A percentile compares a stretch with the other conserved stretches of the same genome.
Evolutionary conservation across 2,329 filamentous ascomycete species (phyloP).

Genomic region (Trichoderma sp.): DNA sequence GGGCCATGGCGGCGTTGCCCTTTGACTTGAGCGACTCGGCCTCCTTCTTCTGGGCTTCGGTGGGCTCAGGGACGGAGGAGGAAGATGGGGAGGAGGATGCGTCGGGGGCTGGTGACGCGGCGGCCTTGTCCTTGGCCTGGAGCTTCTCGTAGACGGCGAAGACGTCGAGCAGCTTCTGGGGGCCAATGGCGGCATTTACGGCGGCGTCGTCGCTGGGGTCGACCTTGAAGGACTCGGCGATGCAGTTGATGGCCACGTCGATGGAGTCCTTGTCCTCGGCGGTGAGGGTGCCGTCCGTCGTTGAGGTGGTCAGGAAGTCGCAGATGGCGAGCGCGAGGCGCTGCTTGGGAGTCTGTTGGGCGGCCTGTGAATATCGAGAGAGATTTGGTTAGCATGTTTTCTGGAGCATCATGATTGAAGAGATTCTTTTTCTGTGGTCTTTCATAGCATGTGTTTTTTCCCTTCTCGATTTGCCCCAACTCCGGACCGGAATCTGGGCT

Average conservation of each 20-base stretch:
- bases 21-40: constrained; percentile 87
- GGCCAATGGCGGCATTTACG: constrained; percentile 74
- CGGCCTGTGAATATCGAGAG: constrained; percentile 26
- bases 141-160: constrained; percentile 97
- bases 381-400: background rate
- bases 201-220: constrained; percentile 76
- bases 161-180: constrained; percentile 85
- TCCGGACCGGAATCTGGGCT: background rate
- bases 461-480: background rate
- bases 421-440: background rate
- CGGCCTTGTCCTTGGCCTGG: constrained; percentile 54
- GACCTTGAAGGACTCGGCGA: constrained; percentile 92
- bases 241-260: constrained; percentile 92
- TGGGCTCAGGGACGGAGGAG: constrained; percentile 31
- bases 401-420: background rate
- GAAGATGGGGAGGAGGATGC: constrained; percentile 31
- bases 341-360: constrained; percentile 61
- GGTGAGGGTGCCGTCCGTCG: constrained; percentile 84
- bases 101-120: constrained; percentile 44
- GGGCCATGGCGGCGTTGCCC: constrained; percentile 92
- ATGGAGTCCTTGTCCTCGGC: constrained; percentile 90
- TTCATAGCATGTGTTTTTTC: background rate
- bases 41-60: constrained; percentile 68
- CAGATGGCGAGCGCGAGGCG: constrained; percentile 96
- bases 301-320: constrained; percentile 85